A percentile compares a stretch with the other conserved stretches of the same genome.
Evolutionary conservation across 108 stramenopile genomes (phyloP).

Genomic region (Skeletonema grethae): DNA sequence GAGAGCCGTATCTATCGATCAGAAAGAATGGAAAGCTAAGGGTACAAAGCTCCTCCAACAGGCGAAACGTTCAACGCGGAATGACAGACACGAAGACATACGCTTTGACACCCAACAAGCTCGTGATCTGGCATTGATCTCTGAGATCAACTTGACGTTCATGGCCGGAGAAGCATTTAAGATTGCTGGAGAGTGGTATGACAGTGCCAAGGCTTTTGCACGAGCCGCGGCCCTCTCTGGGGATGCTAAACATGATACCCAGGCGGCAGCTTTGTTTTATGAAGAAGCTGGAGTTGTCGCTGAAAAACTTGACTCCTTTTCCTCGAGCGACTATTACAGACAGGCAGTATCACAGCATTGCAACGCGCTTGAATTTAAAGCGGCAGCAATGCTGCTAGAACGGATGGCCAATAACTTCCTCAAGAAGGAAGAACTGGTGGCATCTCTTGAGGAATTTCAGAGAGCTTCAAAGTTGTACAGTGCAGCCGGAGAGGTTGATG

Average conservation of each 20-base stretch:
- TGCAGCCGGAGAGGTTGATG: conserved; percentile 27
- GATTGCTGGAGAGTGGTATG: conserved; percentile 34
- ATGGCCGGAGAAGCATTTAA: conserved; percentile 37
- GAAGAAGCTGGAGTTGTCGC: conserved; percentile 29
- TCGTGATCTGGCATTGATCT: background rate
- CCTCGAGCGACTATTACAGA: conserved; percentile 35
- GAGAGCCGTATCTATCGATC: background rate
- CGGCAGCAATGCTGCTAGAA: conserved; percentile 32
- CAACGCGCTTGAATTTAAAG: conserved; percentile 25
- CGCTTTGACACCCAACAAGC: background rate
- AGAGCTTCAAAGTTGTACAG: conserved; percentile 31
- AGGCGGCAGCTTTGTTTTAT: conserved; percentile 18
- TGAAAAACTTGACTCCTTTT: conserved; percentile 28
- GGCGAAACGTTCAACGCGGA: background rate
- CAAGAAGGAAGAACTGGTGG: conserved; percentile 20
- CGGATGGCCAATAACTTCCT: conserved; percentile 27
- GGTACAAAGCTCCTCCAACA: background rate
- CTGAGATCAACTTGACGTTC: conserved; percentile 16
- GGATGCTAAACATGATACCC: conserved; percentile 20
- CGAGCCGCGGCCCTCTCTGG: conserved; percentile 24
- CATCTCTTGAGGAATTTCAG: conserved; percentile 34
- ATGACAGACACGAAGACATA: background rate
- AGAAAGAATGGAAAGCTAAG: background rate
- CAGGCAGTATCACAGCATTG: conserved; percentile 27
- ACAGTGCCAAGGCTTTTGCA: conserved; percentile 24